A percentile compares a stretch with the other conserved stretches of the same genome.
Conservation (phyloP, 208 protist species). For the Trypanosoma boissoni region DNA sequence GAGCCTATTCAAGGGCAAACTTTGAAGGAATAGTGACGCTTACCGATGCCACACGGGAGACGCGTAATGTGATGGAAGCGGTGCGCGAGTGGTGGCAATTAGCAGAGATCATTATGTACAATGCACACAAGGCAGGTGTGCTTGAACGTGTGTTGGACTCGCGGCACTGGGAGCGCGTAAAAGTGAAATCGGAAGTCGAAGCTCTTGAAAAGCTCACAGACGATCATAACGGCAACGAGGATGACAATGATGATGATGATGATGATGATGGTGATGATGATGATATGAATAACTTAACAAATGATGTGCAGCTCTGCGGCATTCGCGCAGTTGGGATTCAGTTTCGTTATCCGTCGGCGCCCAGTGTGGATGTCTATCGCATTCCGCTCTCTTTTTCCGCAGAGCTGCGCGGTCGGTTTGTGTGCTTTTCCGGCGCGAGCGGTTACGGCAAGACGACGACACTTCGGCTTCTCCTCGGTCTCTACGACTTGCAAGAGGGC, state of each 20-base stretch:
- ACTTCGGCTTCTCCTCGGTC: constrained; percentile 57
- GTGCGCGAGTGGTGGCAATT: constrained; percentile 44
- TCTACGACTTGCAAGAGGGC: too few species aligned
- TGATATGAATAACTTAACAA: neutral
- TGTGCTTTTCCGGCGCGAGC: constrained; percentile 57
- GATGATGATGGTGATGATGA: neutral
- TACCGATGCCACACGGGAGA: constrained; percentile 38
- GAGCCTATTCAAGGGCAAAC: constrained; percentile 6
- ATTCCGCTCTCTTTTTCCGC: constrained; percentile 19
- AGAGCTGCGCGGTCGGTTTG: constrained; percentile 36
- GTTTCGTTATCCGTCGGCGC: constrained; percentile 65
- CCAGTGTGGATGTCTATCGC: constrained; percentile 55
- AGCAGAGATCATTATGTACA: constrained; percentile 53
- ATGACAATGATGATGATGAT: neutral
- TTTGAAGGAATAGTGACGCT: constrained; percentile 21
- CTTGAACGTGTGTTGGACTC: constrained; percentile 46
- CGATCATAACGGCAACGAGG: neutral
- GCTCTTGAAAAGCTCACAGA: constrained; percentile 1
- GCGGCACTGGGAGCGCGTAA: constrained; percentile 59
- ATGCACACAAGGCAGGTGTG: constrained; percentile 74
- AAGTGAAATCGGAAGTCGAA: too few species aligned
- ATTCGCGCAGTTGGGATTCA: constrained; percentile 36
- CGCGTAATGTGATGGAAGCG: constrained; percentile 29
- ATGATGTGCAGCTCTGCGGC: constrained; percentile 8
- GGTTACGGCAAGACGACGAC: constrained; percentile 79